Evolutionary conservation across 2,329 filamentous ascomycete species (phyloP).

Genomic region (Helminthosporium solani): DNA sequence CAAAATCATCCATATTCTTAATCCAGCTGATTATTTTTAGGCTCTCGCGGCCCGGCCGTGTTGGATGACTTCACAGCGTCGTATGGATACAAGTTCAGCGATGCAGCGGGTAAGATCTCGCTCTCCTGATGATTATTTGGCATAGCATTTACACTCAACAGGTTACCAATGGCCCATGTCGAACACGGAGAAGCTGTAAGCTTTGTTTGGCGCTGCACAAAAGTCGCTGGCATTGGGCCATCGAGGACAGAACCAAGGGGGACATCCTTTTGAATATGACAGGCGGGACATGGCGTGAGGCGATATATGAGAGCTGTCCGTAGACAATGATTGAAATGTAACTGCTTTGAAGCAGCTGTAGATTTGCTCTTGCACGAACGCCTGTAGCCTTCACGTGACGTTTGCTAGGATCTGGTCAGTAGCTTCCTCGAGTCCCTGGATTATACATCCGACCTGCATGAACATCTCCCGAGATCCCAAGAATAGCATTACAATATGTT

Average conservation of each 20-base stretch:
- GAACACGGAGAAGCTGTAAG: conserved; percentile 38
- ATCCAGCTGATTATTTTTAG: conserved; percentile 50
- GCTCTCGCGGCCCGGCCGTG: conserved; percentile 92
- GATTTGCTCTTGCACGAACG: no score
- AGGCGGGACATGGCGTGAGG: not conserved
- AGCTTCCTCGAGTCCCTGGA: no score
- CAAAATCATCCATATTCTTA: conserved; percentile 15
- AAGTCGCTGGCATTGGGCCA: conserved; percentile 17
- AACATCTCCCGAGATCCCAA: not conserved
- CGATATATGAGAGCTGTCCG: not conserved
- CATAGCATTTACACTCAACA: conserved; percentile 22
- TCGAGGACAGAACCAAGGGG: conserved; percentile 7
- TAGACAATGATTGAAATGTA: not conserved
- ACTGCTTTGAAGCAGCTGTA: not conserved
- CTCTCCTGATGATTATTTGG: conserved; percentile 8
- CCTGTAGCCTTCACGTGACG: no score
- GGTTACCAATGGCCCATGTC: conserved; percentile 46
- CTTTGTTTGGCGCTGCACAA: conserved; percentile 8
- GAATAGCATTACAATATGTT: not conserved
- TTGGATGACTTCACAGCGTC: conserved; percentile 97
- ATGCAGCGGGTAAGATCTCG: conserved; percentile 68
- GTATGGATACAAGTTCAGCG: conserved; percentile 98
- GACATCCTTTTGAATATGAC: no score
- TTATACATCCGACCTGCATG: no score
- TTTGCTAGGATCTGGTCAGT: no score